These are phyloP conservation scores for Pythium brassicae DNA, from an alignment of 352 stramenopile species.

Conservation along the genomic window DNA sequence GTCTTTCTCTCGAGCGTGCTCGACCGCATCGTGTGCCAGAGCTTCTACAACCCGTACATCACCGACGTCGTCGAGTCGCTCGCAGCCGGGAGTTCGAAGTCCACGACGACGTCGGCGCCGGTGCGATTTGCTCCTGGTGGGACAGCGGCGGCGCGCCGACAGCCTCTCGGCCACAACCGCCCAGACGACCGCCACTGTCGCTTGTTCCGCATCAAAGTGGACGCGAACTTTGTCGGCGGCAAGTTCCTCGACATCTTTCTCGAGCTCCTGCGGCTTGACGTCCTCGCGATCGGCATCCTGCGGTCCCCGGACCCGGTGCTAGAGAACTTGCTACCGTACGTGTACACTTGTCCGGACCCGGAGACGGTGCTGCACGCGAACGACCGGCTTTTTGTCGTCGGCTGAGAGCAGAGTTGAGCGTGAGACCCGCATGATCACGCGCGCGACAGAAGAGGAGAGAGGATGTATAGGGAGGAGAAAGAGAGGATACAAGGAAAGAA, in stretches of 20 bases:
- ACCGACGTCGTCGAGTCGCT: constrained; percentile 54
- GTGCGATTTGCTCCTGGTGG: too few species aligned
- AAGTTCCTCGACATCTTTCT: constrained; percentile 45
- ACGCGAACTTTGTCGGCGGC: constrained; percentile 29
- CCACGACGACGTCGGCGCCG: background rate
- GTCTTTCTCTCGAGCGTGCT: constrained; percentile 54
- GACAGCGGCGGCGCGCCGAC: background rate
- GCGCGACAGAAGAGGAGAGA: background rate
- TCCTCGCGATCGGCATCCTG: constrained; percentile 49
- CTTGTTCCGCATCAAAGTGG: constrained; percentile 35
- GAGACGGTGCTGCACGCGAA: constrained; percentile 40
- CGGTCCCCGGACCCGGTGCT: constrained; percentile 29
- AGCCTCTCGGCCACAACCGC: background rate
- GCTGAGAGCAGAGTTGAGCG: constrained; percentile 16
- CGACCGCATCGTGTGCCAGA: constrained; percentile 64
- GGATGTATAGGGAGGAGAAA: background rate
- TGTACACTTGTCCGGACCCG: constrained; percentile 51
- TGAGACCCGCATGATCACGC: background rate
- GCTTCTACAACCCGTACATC: constrained; percentile 82
- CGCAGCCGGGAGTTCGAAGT: constrained; percentile 23
- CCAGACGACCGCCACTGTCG: constrained; percentile 2
- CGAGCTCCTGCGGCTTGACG: constrained; percentile 33
- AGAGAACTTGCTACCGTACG: constrained; percentile 58
- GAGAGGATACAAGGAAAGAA: background rate
- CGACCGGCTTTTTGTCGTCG: constrained; percentile 56